Evolutionary conservation across 2,329 filamentous ascomycete genomes (phyloP), one percentile per base, ranked within the genome.

Genomic region (Grosmannia huntii): DNA sequence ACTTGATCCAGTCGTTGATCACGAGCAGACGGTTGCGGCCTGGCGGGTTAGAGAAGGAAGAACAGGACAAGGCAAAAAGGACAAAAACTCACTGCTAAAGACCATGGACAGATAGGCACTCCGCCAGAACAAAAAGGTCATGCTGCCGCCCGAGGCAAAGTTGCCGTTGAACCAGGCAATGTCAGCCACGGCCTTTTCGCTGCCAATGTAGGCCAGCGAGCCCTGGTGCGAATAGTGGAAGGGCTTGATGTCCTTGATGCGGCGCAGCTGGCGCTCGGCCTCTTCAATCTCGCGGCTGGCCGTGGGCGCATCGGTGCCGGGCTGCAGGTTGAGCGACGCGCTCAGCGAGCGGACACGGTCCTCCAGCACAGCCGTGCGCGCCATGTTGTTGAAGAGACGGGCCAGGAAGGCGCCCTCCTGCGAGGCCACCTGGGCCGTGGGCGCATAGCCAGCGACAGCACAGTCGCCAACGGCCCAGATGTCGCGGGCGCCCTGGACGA

Each of bases 161-260:
- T 97, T 99, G 65, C 94, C 94, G 68, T 94, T 95, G 76, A 95
- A 85, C 92, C 94, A 99, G 70, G 85, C 89, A 68, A 99, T 90
- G 75, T 99, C 94, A 62, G 94, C 94, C 60, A 99, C 94, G 55
- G 94, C 94, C 81, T 72, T 92, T 72, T 99, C 94, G 73, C 89
- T 95, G 62, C 94, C 94, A 75, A 99, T 99, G 76, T 99, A 99
- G 55, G 94, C 94, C 73, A 99, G 75, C 66, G 87, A 92, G 65
- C 94, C 94, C 77, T 99, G 91, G 79, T 99, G 94, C 46, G 89
- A 94, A 82, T 99, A 99, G 76, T 95, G 87, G 80, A 99, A 99
- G 57, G 94, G 94, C 71, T 94, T 95, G 73, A 96, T 86, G 72
- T 95, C 88, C 81, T 95, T 96, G 72, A 94, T 84, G 66, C 90